Evolutionary conservation across 257 asterid species (phyloP), one percentile per base, ranked within the genome.

Genomic region (Echium plantagineum): DNA sequence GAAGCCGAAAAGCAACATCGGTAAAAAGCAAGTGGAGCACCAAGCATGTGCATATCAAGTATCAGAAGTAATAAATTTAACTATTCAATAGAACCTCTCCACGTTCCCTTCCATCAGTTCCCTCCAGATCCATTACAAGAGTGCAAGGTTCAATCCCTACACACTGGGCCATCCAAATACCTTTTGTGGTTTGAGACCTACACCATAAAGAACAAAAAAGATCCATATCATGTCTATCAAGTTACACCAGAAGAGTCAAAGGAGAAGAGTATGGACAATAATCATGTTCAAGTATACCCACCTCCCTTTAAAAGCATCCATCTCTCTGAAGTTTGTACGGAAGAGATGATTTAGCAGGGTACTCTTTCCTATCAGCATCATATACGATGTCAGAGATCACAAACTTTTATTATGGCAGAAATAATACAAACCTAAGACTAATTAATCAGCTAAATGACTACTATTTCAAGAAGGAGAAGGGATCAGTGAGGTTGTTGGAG

Each of bases 91-190:
- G 51, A 61, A 90, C 99, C 99, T 89, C 97, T 78, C 97, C 99
- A 64, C 99, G 80, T 77, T 93, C 99, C 81, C 96, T 86, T 79
- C 96, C 98, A 79, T 91, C 98, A 22, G 96, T 91, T 66, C 98
- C 98, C 91, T 91, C 98, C 54, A 93, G 76, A 72, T 93, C 99
- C 99, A 93, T 93, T 30, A 93, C 96, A 38, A 93, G 74, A 24
- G 98, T 88, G 77, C 90, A 75, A 63, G 98, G 98, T 62, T 87
- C 94, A 57, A 91, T 88, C 61, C 98, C 98, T 61, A 71, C 90
- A 75, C 95, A 83, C 55, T 68, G 75, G 20, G 80, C 85, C 85
- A 73, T 32, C 85, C 85, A 79, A 38, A 79, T 76, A 48, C 85
- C 85, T 75, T 85, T 88, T 18, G 96, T 91, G 63, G 98, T 93